Base-by-base conservation (phyloP, 208 protist genomes). In the Crithidia brevicula region DNA sequence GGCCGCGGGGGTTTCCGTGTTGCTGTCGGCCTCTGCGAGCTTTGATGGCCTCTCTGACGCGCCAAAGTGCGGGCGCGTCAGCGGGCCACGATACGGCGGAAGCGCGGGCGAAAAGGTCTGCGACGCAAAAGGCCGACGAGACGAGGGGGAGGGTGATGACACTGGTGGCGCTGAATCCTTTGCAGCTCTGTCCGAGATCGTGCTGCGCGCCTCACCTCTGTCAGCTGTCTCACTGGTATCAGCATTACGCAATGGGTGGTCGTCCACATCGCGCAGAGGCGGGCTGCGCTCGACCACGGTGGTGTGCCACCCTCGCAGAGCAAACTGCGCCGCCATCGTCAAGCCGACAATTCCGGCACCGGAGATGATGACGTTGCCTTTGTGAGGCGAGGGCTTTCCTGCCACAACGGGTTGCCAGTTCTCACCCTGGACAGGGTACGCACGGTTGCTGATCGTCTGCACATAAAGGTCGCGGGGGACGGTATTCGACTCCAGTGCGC, bases 261-360 rank as follows among this genome's bases (percentile, higher is more conserved):
- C 54, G 15, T n/a, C n/a, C 13, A 65, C 28, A n/a, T 16, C 53
- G 23, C 33, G 49, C 54, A 79, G 75, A 2, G 82, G 68, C 8
- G 85, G 61, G 23, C 66, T 49, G 28, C 77, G 74, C 72, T 96
- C 89, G 15, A 96, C 50, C 0, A 96, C 85, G n/a, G 85, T 95
- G 33, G 85, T 86, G 78, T 96, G 92, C 87, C 88, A 96, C 33
- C 92, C 92, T 10, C 89, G 82, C 53, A 94, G 62, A 2, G 87
- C 81, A 57, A 94, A 95, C 25, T 85, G 75, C 8, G 88, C 63
- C 4, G 81, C 88, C 30, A 82, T 54, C 6, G 79, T 86, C 63
- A 95, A 67, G 1, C 92, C 92, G 0, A 95, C 81, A n/a, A 95
- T 82, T n/a, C 92, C 92, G 23, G 60, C 92, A n/a, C 92, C 92